Evolutionary conservation across 75 land plant species (phyloP), one percentile per base, ranked within the genome.

Genomic region (Azolla pinnata): DNA sequence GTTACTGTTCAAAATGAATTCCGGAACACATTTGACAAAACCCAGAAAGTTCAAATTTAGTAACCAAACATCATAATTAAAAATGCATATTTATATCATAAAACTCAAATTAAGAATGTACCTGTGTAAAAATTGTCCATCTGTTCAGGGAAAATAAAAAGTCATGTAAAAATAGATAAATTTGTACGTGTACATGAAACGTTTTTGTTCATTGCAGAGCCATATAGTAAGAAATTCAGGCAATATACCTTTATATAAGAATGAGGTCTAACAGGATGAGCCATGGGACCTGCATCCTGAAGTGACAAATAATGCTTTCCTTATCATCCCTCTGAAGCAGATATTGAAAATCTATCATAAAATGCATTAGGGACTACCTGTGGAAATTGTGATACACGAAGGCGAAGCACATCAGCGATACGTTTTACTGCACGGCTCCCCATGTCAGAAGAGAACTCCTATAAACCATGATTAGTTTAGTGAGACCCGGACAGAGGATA

Each of bases 71-170:
- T 4, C 7, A n/a, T 7, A 50, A 50, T 7, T 4, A 19, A 35
- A 35, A 5, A 5, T 5, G 5, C 12, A 5, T 12, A 5, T 35
- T 35, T 35, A 12, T 12, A 35, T 5, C 40, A 35, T 5, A 12
- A 35, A 35, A 35, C 40, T 27, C 4, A 32, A 3, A 32, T 30
- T 24, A 59, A 3, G 14, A 10, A 52, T 45, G 29, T 63, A 70
- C 93, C 97, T 29, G 97, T 91, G 69, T 91, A 91, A 69, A 91
- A 91, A 67, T 91, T 91, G 70, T 91, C 97, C 97, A 91, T 91
- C 97, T 84, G 85, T n/a, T n/a, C n/a, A n/a, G n/a, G n/a, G n/a
- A n/a, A n/a, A n/a, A n/a, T n/a, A n/a, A n/a, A n/a, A n/a, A n/a
- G n/a, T n/a, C n/a, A n/a, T n/a, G n/a, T n/a, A n/a, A n/a, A n/a